Base-by-base conservation (phyloP, 2,329 filamentous ascomycete genomes). In the Xylariaceae sp. region DNA sequence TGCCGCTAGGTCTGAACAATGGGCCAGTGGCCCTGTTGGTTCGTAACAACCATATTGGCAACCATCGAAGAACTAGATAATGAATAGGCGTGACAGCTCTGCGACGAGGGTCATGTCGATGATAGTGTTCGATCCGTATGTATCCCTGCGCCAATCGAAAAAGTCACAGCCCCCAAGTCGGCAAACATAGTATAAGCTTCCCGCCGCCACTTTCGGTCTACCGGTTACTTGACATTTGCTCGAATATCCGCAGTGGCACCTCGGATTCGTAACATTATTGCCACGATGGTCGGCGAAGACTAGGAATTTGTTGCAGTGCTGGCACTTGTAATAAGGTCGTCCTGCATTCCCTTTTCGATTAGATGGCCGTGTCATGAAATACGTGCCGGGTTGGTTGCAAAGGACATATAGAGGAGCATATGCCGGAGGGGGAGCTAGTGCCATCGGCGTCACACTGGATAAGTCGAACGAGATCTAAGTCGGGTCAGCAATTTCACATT, bases 271-370 rank as follows among this genome's bases (percentile, higher is more conserved):
- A 38, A 40, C n/a, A 33, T 53, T 41, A 28, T 48, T 53, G 34
- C 45, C 50, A 22, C 45, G 41, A 12, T 5, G 5, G 34, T 53
- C 50, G 12, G 31, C 16, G 33, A 48, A 53, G n/a, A 48, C 31
- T 16, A 48, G 45, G 45, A 52, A 48, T 39, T 45, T 48, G 11
- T 31, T 17, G 41, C 50, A 53, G 6, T 3, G 34, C 14, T 6
- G 5, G 18, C 50, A 52, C 22, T 48, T 48, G 31, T 38, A 48
- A 42, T 52, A 52, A 17, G 50, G 50, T 7, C 50, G 45, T 31
- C 45, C 50, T 28, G 40, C 44, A 18, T 52, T 52, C 17, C 50
- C 50, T 33, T 52, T 52, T 18, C 45, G 45, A 22, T 52, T 52
- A 18, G 43, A 42, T 14, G 9, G 17, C 34, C 48, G 7, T 31